phyloP scores from a whole-genome alignment of 352 stramenopile genomes.

The Pythium grandisporangium region DNA sequence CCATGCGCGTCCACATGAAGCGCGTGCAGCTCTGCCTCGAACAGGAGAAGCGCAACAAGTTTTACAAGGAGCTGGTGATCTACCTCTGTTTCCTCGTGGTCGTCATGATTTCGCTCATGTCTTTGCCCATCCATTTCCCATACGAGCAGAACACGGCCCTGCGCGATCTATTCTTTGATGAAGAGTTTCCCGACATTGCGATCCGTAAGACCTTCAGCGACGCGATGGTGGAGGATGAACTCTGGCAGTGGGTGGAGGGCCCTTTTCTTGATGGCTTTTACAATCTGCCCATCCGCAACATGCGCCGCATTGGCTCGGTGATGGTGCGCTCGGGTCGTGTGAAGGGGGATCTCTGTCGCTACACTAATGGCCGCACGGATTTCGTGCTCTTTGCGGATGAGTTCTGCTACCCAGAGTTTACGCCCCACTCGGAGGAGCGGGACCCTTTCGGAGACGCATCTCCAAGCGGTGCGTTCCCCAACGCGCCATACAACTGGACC shows the following conservation, averaged over 20 bases:
- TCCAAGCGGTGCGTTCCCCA: slow-evolving; percentile 8
- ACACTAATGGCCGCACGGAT: slow-evolving; percentile 26
- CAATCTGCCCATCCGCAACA: slow-evolving; percentile 52
- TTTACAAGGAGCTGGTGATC: slow-evolving; percentile 69
- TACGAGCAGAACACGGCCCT: slow-evolving; percentile 66
- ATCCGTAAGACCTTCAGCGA: slow-evolving; percentile 63
- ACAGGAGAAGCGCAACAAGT: slow-evolving; percentile 78
- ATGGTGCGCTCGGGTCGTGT: slow-evolving; percentile 57
- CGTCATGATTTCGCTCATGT: slow-evolving; percentile 50
- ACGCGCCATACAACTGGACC: slow-evolving; percentile 35
- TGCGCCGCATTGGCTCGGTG: slow-evolving; percentile 46
- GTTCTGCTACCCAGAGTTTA: slow-evolving; percentile 64
- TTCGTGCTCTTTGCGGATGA: slow-evolving; percentile 67
- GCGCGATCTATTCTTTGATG: slow-evolving; percentile 46
- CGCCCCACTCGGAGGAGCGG: slow-evolving; percentile 25
- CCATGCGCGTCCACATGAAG: slow-evolving; percentile 82
- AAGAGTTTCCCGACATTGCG: slow-evolving; percentile 49
- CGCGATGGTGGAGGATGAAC: slow-evolving; percentile 47
- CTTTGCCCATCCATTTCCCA: slow-evolving; percentile 59
- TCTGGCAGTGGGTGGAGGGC: slow-evolving; percentile 65
- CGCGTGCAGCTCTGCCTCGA: slow-evolving; percentile 71
- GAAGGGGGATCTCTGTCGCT: slow-evolving; percentile 34
- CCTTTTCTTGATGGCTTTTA: slow-evolving; percentile 68
- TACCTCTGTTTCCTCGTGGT: slow-evolving; percentile 64
- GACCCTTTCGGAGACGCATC: slow-evolving; percentile 31